A percentile compares a stretch with the other conserved stretches of the same genome.
phyloP scores from a whole-genome alignment of 495 filamentous ascomycete genomes.

The Ramalina peruviana region DNA sequence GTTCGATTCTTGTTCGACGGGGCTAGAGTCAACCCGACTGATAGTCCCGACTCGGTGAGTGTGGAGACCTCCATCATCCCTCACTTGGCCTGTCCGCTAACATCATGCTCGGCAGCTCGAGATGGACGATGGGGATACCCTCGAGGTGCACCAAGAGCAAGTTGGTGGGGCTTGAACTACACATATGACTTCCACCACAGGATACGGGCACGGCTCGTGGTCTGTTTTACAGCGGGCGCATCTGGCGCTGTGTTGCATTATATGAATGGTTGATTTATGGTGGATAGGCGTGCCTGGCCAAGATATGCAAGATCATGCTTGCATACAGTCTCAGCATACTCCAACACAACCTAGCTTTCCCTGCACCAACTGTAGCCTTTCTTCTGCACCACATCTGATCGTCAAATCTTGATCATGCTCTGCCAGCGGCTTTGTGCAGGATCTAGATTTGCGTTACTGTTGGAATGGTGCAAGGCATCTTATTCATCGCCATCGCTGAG shows the following conservation, averaged over 20 bases:
- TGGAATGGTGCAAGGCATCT: too few relatives aligned
- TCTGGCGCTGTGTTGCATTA: neutral
- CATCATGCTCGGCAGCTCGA: constrained; percentile 50
- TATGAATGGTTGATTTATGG: too few relatives aligned
- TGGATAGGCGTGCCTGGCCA: too few relatives aligned
- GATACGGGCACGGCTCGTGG: neutral
- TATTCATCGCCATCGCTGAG: too few relatives aligned
- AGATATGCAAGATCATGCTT: too few relatives aligned
- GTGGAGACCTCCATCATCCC: neutral
- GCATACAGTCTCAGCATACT: too few relatives aligned
- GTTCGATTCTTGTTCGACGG: constrained; percentile 97
- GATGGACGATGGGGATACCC: constrained; percentile 90
- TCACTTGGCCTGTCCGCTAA: neutral
- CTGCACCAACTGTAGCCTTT: too few relatives aligned
- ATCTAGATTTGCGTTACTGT: too few relatives aligned
- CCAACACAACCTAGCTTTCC: too few relatives aligned
- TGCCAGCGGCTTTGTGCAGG: too few relatives aligned
- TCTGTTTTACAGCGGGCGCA: neutral
- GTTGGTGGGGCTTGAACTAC: constrained; percentile 52
- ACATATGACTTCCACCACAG: neutral
- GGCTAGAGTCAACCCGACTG: constrained; percentile 69
- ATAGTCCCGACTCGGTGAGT: constrained; percentile 87
- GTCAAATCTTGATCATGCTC: too few relatives aligned
- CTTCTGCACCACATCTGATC: too few relatives aligned
- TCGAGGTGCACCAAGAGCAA: constrained; percentile 98